A percentile compares a stretch with the other conserved stretches of the same genome.
Evolutionary conservation across 2,329 filamentous ascomycete species (phyloP).

Genomic region (Elsinoe necatrix): DNA sequence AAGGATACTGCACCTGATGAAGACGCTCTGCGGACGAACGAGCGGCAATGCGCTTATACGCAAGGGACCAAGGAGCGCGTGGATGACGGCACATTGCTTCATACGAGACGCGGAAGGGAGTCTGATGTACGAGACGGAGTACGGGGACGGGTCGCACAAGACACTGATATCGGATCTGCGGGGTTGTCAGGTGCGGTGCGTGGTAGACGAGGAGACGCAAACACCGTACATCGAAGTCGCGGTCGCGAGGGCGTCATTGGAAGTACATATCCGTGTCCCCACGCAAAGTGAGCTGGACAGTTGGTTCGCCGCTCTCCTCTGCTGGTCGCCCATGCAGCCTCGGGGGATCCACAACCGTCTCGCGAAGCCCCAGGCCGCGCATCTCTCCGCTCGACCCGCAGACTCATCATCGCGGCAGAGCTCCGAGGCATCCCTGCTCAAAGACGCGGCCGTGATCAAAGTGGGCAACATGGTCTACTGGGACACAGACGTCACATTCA

Average conservation of each 20-base stretch:
- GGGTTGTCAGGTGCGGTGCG: constrained; percentile 58
- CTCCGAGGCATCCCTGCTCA: constrained; percentile 47
- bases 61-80: constrained; percentile 50
- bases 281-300: constrained; percentile 60
- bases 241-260: constrained; percentile 46
- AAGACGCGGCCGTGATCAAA: constrained; percentile 82
- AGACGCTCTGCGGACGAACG: constrained; percentile 68
- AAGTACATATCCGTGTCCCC: constrained; percentile 58
- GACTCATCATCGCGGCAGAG: constrained; percentile 34
- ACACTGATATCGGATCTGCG: constrained; percentile 65
- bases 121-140: constrained; percentile 65
- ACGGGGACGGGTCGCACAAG: constrained; percentile 55
- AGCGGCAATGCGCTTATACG: constrained; percentile 69
- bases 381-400: constrained; percentile 13
- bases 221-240: constrained; percentile 45
- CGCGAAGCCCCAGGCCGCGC: constrained; percentile 39
- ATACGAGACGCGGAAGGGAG: constrained; percentile 69
- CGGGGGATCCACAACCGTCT: constrained; percentile 47
- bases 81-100: constrained; percentile 64
- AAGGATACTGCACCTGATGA: constrained; percentile 68
- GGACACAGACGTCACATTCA: constrained; percentile 59
- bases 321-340: constrained; percentile 69
- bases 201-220: constrained; percentile 39
- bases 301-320: constrained; percentile 72
- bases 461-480: constrained; percentile 64